Conservation (phyloP, 768 basidiomycete species). For the Antrodiella citrinella region DNA sequence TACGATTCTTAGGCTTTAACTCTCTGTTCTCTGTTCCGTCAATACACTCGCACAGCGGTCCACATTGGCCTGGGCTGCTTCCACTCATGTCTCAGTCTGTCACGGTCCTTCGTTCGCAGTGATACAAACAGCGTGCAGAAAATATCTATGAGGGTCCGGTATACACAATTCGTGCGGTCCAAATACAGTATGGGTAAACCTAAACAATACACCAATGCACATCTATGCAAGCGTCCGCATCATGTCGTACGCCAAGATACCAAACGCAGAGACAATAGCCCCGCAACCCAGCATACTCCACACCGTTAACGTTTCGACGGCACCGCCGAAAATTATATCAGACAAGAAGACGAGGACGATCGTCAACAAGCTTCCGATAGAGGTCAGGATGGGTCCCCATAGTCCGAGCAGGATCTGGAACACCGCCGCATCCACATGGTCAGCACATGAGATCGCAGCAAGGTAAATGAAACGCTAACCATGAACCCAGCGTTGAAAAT, state of each 20-base stretch:
- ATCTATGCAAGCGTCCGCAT: not conserved
- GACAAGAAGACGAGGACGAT: slow-evolving; percentile 82
- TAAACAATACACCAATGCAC: not conserved
- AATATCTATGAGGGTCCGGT: too few relatives aligned
- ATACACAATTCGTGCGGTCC: too few relatives aligned
- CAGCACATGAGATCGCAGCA: not conserved
- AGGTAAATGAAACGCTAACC: slow-evolving; percentile 40
- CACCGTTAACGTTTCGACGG: slow-evolving; percentile 49
- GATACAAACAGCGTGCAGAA: too few relatives aligned
- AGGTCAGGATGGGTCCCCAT: slow-evolving; percentile 84
- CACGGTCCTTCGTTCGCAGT: too few relatives aligned
- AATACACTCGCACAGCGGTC: too few relatives aligned
- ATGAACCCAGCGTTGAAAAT: slow-evolving; percentile 83
- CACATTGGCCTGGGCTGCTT: too few relatives aligned
- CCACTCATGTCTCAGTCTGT: too few relatives aligned
- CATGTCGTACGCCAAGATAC: slow-evolving; percentile 70
- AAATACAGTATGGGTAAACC: too few relatives aligned
- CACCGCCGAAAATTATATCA: slow-evolving; percentile 67
- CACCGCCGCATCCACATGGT: not conserved
- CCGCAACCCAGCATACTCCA: slow-evolving; percentile 74
- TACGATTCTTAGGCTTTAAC: not conserved
- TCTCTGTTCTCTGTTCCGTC: too few relatives aligned
- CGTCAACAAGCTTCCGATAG: slow-evolving; percentile 90
- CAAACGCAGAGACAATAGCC: slow-evolving; percentile 78
- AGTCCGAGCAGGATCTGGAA: slow-evolving; percentile 72